Conservation (phyloP, 2,329 filamentous ascomycete genomes). For the Paraphaeosphaeria sporulosa region DNA sequence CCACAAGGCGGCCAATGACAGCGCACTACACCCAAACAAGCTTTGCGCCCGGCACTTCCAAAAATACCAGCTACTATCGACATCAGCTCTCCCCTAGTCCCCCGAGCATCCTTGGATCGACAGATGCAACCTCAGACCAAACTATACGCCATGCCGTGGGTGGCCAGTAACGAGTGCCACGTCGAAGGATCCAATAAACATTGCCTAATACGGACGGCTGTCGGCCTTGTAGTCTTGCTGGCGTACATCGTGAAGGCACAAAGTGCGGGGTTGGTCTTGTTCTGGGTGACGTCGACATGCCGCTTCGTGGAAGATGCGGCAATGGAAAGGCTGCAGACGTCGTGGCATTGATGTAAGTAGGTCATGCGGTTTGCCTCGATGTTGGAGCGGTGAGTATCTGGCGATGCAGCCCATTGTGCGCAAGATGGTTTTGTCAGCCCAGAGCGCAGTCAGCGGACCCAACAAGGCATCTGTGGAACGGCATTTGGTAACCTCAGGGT, state of each 20-base stretch:
- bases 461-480: background rate
- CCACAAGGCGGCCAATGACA: constrained; percentile 9
- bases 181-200: constrained; percentile 7
- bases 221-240: background rate
- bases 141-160: background rate
- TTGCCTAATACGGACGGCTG: constrained; percentile 8
- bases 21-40: background rate
- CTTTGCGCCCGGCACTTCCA: constrained; percentile 7
- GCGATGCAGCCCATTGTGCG: background rate
- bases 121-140: constrained; percentile 6
- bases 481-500: background rate
- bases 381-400: constrained; percentile 10
- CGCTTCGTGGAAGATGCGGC: background rate
- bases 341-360: background rate
- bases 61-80: background rate
- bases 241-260: constrained; percentile 2
- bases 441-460: background rate
- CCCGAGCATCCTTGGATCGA: background rate
- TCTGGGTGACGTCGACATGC: constrained; percentile 5
- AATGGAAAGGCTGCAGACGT: background rate
- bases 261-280: constrained; percentile 2
- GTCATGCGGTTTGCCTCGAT: constrained; percentile 6
- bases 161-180: background rate
- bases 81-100: constrained; percentile 6
- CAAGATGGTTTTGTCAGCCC: constrained; percentile 2